These are phyloP conservation scores for Boletus fagicola DNA, from an alignment of 768 basidiomycete genomes.

Conservation along the genomic window DNA sequence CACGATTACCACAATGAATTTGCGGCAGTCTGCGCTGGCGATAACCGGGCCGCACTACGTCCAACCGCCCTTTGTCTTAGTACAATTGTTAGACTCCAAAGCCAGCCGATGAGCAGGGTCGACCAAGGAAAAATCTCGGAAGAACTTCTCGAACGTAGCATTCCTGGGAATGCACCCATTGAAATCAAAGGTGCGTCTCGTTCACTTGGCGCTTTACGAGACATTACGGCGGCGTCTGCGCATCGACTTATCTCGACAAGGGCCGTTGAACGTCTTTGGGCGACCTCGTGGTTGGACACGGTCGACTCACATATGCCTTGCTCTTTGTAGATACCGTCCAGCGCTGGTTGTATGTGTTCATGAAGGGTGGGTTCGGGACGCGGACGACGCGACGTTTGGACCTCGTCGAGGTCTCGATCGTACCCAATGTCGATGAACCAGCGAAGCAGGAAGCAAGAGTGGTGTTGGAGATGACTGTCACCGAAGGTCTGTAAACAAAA, in stretches of 20 bases:
- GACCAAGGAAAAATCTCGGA: conserved; percentile 1
- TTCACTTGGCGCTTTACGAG: not conserved
- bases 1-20: too few relatives aligned
- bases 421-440: conserved; percentile 37
- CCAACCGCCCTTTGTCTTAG: not conserved
- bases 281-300: not conserved
- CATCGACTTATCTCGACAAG: not conserved
- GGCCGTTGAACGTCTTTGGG: too few relatives aligned
- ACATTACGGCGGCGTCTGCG: too few relatives aligned
- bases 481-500: conserved; percentile 37
- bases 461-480: conserved; percentile 43
- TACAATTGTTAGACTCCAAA: not conserved
- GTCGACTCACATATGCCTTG: not conserved
- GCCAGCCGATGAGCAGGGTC: not conserved
- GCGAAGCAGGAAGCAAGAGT: conserved; percentile 38
- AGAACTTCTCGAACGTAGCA: not conserved
- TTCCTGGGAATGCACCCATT: conserved; percentile 23
- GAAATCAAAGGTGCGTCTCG: conserved; percentile 22
- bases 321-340: conserved; percentile 33
- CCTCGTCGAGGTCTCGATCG: conserved; percentile 41
- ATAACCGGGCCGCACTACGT: not conserved
- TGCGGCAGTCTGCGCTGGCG: not conserved
- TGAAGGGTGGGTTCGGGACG: conserved; percentile 19
- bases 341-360: conserved; percentile 39
- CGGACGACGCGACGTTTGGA: conserved; percentile 13